phyloP scores from a whole-genome alignment of 306 rosid species.

The Castanospermum australe region DNA sequence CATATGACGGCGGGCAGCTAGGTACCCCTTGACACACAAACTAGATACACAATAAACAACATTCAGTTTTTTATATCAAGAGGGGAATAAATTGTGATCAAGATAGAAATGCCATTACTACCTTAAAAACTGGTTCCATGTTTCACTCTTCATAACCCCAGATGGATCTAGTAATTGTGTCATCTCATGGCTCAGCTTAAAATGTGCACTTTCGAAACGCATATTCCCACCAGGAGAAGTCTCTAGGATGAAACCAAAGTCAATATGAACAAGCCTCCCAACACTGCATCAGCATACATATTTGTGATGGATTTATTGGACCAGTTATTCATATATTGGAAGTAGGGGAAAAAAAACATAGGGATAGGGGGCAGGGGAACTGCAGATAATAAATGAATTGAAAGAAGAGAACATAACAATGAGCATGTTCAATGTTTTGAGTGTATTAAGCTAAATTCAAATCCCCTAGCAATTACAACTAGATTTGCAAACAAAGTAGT shows the following conservation, averaged over 20 bases:
- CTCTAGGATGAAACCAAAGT: slow-evolving; percentile 95
- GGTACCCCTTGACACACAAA: slow-evolving; percentile 94
- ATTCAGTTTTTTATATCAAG: slow-evolving; percentile 15
- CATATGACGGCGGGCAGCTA: slow-evolving; percentile 86
- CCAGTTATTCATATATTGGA: background rate
- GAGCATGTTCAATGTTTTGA: slow-evolving; percentile 21
- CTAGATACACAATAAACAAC: slow-evolving; percentile 36
- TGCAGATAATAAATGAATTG: slow-evolving; percentile 5
- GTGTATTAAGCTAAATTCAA: slow-evolving; percentile 11
- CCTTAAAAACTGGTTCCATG: slow-evolving; percentile 96
- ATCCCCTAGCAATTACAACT: slow-evolving; percentile 5
- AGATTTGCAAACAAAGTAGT: background rate
- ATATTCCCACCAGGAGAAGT: slow-evolving; percentile 97
- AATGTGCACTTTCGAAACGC: slow-evolving; percentile 99
- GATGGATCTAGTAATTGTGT: slow-evolving; percentile 96
- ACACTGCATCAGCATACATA: slow-evolving; percentile 54
- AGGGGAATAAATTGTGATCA: background rate
- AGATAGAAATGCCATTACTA: slow-evolving; percentile 22
- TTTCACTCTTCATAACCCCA: slow-evolving; percentile 91
- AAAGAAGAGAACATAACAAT: background rate
- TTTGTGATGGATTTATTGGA: slow-evolving; percentile 18
- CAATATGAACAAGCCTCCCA: slow-evolving; percentile 95
- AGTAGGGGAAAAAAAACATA: background rate
- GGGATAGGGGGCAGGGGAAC: background rate
- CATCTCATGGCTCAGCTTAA: slow-evolving; percentile 99